Conservation (phyloP, 352 stramenopile genomes). For the Phytopythium helicoides region DNA sequence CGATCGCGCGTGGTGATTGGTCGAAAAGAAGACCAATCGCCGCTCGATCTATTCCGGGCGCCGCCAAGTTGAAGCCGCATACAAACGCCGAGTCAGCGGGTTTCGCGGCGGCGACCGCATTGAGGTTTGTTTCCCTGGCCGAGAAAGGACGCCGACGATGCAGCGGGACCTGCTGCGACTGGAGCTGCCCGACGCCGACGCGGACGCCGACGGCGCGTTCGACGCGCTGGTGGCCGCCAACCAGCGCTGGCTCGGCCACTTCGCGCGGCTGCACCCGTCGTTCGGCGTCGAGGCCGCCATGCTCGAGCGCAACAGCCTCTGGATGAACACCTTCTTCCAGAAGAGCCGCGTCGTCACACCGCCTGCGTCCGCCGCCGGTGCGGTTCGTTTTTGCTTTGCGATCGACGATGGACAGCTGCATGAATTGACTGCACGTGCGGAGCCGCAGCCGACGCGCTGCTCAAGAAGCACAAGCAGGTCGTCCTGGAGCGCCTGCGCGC, state of each 20-base stretch:
- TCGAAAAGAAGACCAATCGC: too few relatives aligned
- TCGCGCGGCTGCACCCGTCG: slow-evolving; percentile 48
- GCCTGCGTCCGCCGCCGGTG: slow-evolving; percentile 52
- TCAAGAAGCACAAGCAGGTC: slow-evolving; percentile 51
- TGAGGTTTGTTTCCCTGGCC: too few relatives aligned
- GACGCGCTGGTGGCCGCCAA: slow-evolving; percentile 56
- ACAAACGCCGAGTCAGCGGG: too few relatives aligned
- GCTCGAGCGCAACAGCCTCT: slow-evolving; percentile 68
- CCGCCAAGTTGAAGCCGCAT: too few relatives aligned
- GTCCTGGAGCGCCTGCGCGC: slow-evolving; percentile 37
- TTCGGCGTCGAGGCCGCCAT: slow-evolving; percentile 54
- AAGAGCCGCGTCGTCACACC: slow-evolving; percentile 71
- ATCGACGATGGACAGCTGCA: background rate
- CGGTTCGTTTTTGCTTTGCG: background rate
- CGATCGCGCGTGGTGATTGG: too few relatives aligned
- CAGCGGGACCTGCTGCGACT: slow-evolving; percentile 14
- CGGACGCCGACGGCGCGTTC: slow-evolving; percentile 32
- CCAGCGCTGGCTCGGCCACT: slow-evolving; percentile 63
- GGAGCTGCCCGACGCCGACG: slow-evolving; percentile 28
- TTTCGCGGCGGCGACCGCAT: too few relatives aligned
- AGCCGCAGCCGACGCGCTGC: slow-evolving; percentile 41
- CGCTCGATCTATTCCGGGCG: too few relatives aligned
- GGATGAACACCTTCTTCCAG: slow-evolving; percentile 84
- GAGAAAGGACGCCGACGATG: too few relatives aligned
- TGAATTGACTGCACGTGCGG: background rate